These are phyloP conservation scores for Otatea glauca DNA, from an alignment of 176 grass and related monocot species.

Conservation along the genomic window DNA sequence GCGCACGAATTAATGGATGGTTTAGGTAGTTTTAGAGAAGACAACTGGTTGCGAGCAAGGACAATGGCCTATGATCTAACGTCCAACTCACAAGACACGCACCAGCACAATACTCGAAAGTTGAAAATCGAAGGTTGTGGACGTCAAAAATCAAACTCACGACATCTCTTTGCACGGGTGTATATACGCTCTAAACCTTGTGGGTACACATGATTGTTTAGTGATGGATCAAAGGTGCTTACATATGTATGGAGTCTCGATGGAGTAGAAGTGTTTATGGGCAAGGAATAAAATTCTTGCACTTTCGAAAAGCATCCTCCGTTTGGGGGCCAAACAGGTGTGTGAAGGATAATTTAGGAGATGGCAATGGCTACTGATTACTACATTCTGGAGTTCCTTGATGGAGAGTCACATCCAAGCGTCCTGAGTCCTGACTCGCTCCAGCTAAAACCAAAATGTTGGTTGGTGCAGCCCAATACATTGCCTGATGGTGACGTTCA, in stretches of 20 bases:
- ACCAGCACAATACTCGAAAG: not conserved
- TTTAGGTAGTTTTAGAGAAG: not conserved
- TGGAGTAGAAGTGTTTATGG: too few relatives aligned
- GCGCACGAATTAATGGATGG: not conserved
- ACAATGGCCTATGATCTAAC: too few relatives aligned
- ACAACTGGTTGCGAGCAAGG: not conserved
- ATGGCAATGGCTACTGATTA: not conserved
- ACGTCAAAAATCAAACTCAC: not conserved
- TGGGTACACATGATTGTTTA: not conserved
- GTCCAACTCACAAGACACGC: not conserved
- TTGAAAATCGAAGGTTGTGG: too few relatives aligned
- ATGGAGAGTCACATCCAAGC: slow-evolving; percentile 2
- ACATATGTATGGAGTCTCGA: too few relatives aligned
- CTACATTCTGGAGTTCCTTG: slow-evolving; percentile 1
- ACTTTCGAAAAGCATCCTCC: slow-evolving; percentile 2
- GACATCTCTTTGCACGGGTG: too few relatives aligned
- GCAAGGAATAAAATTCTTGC: not conserved
- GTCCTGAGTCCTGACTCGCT: slow-evolving; percentile 1
- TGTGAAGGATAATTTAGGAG: not conserved
- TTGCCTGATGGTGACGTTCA: not conserved
- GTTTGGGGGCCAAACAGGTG: not conserved
- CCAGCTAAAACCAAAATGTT: not conserved
- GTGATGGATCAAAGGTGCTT: not conserved
- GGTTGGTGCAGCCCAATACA: slow-evolving; percentile 15
- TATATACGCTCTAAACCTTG: not conserved